Base-by-base conservation (phyloP, 352 stramenopile genomes). In the Peronosclerospora sorghi region DNA sequence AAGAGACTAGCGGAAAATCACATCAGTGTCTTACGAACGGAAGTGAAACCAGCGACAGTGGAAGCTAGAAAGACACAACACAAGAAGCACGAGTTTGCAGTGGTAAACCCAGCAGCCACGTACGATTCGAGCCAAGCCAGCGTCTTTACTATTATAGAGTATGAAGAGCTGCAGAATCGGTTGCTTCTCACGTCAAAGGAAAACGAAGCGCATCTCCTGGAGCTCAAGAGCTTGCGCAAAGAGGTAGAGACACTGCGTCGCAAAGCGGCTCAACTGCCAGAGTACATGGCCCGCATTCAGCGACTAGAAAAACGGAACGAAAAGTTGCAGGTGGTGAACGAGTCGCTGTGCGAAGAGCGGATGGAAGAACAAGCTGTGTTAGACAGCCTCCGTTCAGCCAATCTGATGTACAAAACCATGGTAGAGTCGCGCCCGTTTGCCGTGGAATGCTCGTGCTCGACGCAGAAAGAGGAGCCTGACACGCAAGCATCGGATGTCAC, bases 331-430 rank as follows among this genome's bases (percentile, higher is more conserved):
- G 55, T 56, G 12, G 45, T 53, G 0, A 84, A 83, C 39, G 67
- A 83, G 14, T 48, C 63, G 24, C 54, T 89, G 5, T 48, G 59
- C 23, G 66, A 83, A 53, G 77, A 89, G 45, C 60, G 74, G 7
- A 73, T 58, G 20, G 77, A 89, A 41, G 68, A 80, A 21, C 68
- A 68, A 20, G 67, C 64, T 15, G 46, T 89, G 10, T 62, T 79
- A 29, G 72, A 85, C 28, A 89, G 77, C 51, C 50, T 83, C 2
- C 66, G 65, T 8, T 68, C 68, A 2, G 80, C 82, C 59, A 78
- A 76, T 32, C 38, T 76, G 0, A 74, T 77, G 53, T 84, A 84
- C 47, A 84, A 82, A 61, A 70, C 79, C 70, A 80, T 81, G 18
- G 68, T 65, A 8, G 71, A 83, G 40, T 73, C 71, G 9, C 55